Evolutionary conservation across 2,329 filamentous ascomycete genomes (phyloP).

Genomic region (Orbilia oligospora): DNA sequence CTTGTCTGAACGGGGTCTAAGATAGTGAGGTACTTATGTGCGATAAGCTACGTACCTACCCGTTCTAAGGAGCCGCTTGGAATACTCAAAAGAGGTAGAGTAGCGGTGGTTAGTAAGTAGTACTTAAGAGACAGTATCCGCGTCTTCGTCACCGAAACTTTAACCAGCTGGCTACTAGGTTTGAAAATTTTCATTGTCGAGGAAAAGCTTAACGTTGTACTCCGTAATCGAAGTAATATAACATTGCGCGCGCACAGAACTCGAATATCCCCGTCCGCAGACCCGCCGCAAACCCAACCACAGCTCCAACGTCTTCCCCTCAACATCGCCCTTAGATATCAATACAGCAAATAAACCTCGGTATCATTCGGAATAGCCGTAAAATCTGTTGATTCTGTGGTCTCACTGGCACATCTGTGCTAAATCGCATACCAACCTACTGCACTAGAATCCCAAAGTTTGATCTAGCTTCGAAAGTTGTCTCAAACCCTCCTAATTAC

Average conservation of each 20-base stretch:
- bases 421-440: not conserved
- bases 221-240: not conserved
- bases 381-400: not conserved
- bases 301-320: constrained; percentile 1
- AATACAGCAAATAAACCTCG: not conserved
- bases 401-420: not conserved
- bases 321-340: not conserved
- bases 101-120: constrained; percentile 14
- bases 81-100: constrained; percentile 35
- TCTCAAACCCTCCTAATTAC: not conserved
- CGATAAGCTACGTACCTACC: constrained; percentile 51
- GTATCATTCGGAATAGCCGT: not conserved
- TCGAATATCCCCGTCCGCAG: constrained; percentile 5
- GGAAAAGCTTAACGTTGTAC: constrained; percentile 24
- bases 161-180: constrained; percentile 6
- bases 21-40: constrained; percentile 56
- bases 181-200: constrained; percentile 29
- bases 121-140: constrained; percentile 33
- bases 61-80: constrained; percentile 32
- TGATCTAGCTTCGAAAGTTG: not conserved
- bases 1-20: constrained; percentile 36
- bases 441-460: too few species aligned
- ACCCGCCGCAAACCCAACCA: not conserved
- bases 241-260: constrained; percentile 12
- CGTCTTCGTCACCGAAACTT: constrained; percentile 19